Evolutionary conservation across 2,329 filamentous ascomycete genomes (phyloP), one percentile per base, ranked within the genome.

Genomic region (Neonectria sp.): DNA sequence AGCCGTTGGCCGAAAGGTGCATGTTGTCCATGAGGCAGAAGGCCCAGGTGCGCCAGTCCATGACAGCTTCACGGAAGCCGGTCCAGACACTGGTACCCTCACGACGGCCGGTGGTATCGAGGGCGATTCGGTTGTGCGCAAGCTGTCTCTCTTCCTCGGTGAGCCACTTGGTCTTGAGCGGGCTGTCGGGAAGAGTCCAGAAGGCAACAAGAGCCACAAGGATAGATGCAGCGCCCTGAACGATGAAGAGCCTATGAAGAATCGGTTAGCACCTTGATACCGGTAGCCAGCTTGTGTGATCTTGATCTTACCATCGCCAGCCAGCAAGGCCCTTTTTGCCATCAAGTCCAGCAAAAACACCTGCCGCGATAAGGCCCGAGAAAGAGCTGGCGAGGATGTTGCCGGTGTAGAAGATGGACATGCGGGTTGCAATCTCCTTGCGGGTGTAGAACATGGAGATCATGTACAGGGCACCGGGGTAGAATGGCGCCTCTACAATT

Each of bases 381-480:
- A 85, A 85, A 1, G 81, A 79, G 7, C 76, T 79, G 3, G 79
- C 77, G 9, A 80, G 64, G 17, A 81, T 75, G 17, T 79, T 80
- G 2, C 82, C 82, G 0, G 83, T 79, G 66, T 86, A 86, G 1
- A 86, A 77, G 62, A 85, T 81, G 2, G 83, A 81, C 9, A 84
- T 81, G 48, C 83, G 78, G 2, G 80, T 75, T n/a, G 81, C 78
- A 29, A 85, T 72, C 70, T 84, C 82, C 70, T 86, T 84, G 35
- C 85, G 80, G 3, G 85, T 88, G 75, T 89, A 90, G 77, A 86
- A 89, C 43, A 86, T 83, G 2, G 83, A 84, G 4, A 89, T 79
- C 58, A 88, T 82, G 57, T 78, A 79, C 2, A 79, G 63, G 8
- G 75, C 79, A 51, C 80, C 78, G 0, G 77, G 77, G 15, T 79